Conservation (phyloP, 2,329 filamentous ascomycete genomes). For the Chrysoporthe puriensis region DNA sequence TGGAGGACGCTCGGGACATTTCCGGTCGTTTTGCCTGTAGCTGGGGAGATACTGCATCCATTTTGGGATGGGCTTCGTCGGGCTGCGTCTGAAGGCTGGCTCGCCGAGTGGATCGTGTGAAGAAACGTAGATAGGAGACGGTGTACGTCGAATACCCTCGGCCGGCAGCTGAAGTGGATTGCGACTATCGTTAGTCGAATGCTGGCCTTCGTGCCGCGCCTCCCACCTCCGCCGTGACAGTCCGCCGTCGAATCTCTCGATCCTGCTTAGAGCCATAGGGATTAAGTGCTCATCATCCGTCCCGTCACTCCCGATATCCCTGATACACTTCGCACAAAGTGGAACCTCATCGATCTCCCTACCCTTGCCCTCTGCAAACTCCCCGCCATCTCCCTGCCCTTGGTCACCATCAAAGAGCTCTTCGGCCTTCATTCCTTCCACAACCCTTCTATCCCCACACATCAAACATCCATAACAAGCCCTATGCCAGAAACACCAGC, state of each 20-base stretch:
- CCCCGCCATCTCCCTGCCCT: slow-evolving; percentile 21
- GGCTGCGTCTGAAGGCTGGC: slow-evolving; percentile 51
- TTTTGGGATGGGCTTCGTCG: slow-evolving; percentile 54
- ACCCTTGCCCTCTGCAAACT: slow-evolving; percentile 29
- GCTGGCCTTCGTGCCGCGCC: slow-evolving; percentile 29
- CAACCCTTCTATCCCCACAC: slow-evolving; percentile 48
- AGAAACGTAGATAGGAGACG: slow-evolving; percentile 52
- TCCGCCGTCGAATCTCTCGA: slow-evolving; percentile 51
- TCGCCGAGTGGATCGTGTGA: slow-evolving; percentile 53
- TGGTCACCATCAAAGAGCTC: slow-evolving; percentile 38
- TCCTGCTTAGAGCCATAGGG: slow-evolving; percentile 47
- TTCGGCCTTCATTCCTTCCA: slow-evolving; percentile 40
- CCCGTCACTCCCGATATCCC: slow-evolving; percentile 44
- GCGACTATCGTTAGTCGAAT: not conserved
- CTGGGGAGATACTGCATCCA: slow-evolving; percentile 46
- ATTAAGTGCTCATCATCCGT: slow-evolving; percentile 39
- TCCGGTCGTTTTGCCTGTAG: slow-evolving; percentile 15
- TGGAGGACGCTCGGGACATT: slow-evolving; percentile 8
- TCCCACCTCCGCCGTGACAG: slow-evolving; percentile 50
- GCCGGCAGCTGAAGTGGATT: not conserved
- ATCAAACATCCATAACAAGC: slow-evolving; percentile 60
- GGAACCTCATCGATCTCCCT: slow-evolving; percentile 53
- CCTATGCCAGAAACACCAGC: slow-evolving; percentile 64
- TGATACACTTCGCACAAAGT: slow-evolving; percentile 52
- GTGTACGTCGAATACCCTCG: not conserved